These are phyloP conservation scores for Thalia dealbata DNA, from an alignment of 176 grass and related monocot species.

Conservation along the genomic window DNA sequence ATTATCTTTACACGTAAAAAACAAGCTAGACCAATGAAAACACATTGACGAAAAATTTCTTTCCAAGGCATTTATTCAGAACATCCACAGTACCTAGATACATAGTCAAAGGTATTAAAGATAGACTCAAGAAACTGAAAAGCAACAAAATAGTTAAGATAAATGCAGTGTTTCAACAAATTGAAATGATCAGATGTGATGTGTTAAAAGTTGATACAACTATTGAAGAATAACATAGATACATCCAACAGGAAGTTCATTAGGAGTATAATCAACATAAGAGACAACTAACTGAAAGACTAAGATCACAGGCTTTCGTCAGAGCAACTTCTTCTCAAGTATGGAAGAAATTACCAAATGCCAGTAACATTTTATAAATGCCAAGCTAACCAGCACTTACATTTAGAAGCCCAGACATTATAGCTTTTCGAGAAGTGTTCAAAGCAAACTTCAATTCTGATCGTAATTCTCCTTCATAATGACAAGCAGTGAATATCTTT, in stretches of 20 bases:
- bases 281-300: neutral
- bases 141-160: neutral
- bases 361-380: neutral
- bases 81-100: neutral
- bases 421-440: neutral
- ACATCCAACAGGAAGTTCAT: neutral
- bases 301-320: neutral
- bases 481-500: neutral
- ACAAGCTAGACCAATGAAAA: neutral
- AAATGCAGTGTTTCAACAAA: neutral
- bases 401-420: conserved; percentile 10
- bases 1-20: neutral
- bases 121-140: neutral
- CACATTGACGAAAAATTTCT: neutral
- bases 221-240: neutral
- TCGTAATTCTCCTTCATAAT: neutral
- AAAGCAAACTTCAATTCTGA: neutral
- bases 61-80: neutral
- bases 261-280: neutral
- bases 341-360: neutral
- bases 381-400: neutral
- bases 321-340: neutral
- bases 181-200: neutral
- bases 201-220: no score
- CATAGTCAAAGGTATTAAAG: neutral